Evolutionary conservation across 495 filamentous ascomycete species (phyloP), one percentile per base, ranked within the genome.

Genomic region (Trichoderma parareesei): DNA sequence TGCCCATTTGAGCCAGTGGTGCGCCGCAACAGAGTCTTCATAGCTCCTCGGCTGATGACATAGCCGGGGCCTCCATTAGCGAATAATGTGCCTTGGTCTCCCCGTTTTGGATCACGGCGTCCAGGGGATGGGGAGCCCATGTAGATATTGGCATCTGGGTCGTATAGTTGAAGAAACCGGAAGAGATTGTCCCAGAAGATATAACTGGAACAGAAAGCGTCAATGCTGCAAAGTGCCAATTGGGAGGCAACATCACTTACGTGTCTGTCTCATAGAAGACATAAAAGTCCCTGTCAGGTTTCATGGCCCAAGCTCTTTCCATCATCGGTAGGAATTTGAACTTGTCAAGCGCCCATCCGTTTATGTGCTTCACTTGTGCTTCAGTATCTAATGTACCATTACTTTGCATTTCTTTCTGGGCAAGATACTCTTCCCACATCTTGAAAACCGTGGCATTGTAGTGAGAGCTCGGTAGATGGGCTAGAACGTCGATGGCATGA

Each of bases 301-400:
- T 49, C 46, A 49, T 49, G n/a, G 46, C 46, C 46, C 46, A 49
- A 18, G 46, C 46, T 49, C 46, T 49, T 20, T 49, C 46, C 46
- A 49, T 49, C 46, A 49, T 49, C n/a, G 46, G 46, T 49, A 49
- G 20, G n/a, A 49, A 49, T 20, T 49, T 49, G n/a, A 49, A 49
- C 46, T 49, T 49, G 46, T 49, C 46, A 1, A 49, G 46, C 5
- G 46, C 46, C 46, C 46, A 49, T 49, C 46, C 46, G 20, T 49
- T 49, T 27, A 49, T 20, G 18, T 49, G 46, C n/a, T 49, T 18
- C n/a, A 5, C 18, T 49, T 49, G 46, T 49, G 46, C 46, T 18
- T 20, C 46, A 5, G 46, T 49, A 18, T 49, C 46, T 18, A 49
- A 49, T 18, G 9, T 49, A 49, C 46, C 46, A 49, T 8, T 49